Evolutionary conservation across 2,329 filamentous ascomycete species (phyloP), one percentile per base, ranked within the genome.

Genomic region (Claviceps quebecensis): DNA sequence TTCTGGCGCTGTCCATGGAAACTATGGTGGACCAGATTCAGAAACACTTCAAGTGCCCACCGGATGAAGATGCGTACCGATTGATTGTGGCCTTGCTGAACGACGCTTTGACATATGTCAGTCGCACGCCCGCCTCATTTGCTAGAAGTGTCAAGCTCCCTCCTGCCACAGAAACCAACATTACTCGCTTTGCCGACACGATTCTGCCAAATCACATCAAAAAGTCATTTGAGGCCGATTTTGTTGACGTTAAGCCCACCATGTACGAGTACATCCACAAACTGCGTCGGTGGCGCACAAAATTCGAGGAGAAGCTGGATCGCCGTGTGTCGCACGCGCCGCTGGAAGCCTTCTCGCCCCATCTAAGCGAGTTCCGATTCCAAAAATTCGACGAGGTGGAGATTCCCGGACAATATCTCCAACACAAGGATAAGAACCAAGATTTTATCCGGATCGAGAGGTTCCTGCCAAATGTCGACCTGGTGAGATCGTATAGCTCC

Each of bases 191-290:
- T 61, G 90, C 93, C 1, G 90, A 98, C 68, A 96, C 90, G 0
- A 95, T 98, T 45, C 75, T 98, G 49, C 94, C 94, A 1, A 79
- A 84, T 3, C 93, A 98, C 67, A 96, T 98, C 60, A 85, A 94
- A 63, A 91, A 90, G 63, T 89, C 90, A 0, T 99, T 99, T 59
- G 93, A 98, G 67, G 83, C 83, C n/a, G 93, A 99, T 68, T 98
- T 99, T 67, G 93, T 98, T 14, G 74, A 80, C 51, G 86, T 90
- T 63, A 96, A 95, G 68, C 94, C 93, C 3, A 97, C 90, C 1
- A 96, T 98, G 89, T 86, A 86, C 64, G 90, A 96, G 65, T 99
- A 99, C 71, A 97, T 98, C 55, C 88, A 95, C 67, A 97, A 96
- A 67, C 74, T 98, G 49, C 85, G 93, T 45, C 86, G 83, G 59